Base-by-base conservation (phyloP, 2,329 filamentous ascomycete genomes). In the Calonectria pseudoreteaudii region DNA sequence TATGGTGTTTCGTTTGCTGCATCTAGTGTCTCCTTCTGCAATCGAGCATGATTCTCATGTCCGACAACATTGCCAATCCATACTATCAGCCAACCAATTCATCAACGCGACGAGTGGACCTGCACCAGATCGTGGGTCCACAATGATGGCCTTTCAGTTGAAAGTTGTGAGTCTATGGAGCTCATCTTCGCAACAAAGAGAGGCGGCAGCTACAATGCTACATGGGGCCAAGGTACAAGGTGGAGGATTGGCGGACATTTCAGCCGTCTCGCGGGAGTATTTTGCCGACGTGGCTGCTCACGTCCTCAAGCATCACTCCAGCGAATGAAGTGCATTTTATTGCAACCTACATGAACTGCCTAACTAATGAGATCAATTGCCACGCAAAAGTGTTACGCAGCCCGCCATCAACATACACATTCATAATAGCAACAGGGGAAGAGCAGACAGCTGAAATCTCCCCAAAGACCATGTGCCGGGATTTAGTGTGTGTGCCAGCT, bases 251-350 rank as follows among this genome's bases (percentile, higher is more conserved):
- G 70, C 76, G 41, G 74, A 70, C 23, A 74, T 78, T 13, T 66
- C 76, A 31, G 50, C 66, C 7, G 56, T 65, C 10, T 76, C 74
- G 1, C 44, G 67, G 18, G 74, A 75, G 18, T 78, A 78, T 65
- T 78, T 78, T 73, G 76, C 77, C 26, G 74, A 73, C 28, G 74
- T 78, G 41, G 77, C 77, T 18, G 58, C 38, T 47, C 30, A 75
- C 49, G 72, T 78, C 16, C 66, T 75, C n/a, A 14, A 62, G 30
- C 30, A 74, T 18, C 53, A 72, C 56, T 16, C 75, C 38, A 34
- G 53, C 11, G 68, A 72, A 28, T 74, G 47, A 76, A 6, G 18
- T 26, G 47, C 1, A 36, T 38, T 23, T 0, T 20, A 5, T 10
- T 2, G 7, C n/a, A 4, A 9, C 2, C 11, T 26, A 26, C 30